Percentiles rank a stretch among this genome's conserved stretches.
phyloP scores from a whole-genome alignment of 805 yeast genomes.

The Geotrichum ghanense region DNA sequence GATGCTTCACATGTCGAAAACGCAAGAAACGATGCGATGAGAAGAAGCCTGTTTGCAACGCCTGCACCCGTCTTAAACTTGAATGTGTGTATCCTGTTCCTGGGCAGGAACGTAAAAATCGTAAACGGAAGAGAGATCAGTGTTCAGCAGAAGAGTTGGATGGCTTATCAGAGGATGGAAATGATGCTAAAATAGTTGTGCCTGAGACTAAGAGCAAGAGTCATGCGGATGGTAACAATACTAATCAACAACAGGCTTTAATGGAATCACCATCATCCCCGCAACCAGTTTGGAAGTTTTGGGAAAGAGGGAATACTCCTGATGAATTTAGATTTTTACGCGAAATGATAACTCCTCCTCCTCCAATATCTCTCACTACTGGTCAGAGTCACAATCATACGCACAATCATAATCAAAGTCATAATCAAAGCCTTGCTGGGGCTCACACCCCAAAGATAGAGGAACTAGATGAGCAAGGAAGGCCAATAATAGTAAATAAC shows the following conservation, averaged over 20 bases:
- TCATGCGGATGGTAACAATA: background rate
- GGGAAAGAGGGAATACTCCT: background rate
- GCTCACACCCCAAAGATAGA: no score
- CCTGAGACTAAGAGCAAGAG: background rate
- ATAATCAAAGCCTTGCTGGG: no score
- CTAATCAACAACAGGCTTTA: no score
- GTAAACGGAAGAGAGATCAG: constrained; percentile 17
- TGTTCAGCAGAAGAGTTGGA: constrained; percentile 4
- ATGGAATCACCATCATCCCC: no score
- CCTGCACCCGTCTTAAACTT: constrained; percentile 53
- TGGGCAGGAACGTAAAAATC: constrained; percentile 44
- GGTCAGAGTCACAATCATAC: background rate
- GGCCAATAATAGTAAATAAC: no score
- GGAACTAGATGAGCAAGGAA: no score
- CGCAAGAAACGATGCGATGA: constrained; percentile 75
- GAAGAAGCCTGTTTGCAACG: constrained; percentile 50
- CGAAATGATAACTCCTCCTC: background rate
- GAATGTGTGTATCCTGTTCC: constrained; percentile 67
- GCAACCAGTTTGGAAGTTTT: background rate
- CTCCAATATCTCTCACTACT: background rate
- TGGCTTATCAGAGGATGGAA: background rate
- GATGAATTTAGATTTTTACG: background rate
- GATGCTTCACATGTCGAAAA: constrained; percentile 68
- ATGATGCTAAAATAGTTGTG: background rate
- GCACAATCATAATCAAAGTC: no score